Conservation (phyloP, 768 basidiomycete species). For the Psilocybe azurescens region DNA sequence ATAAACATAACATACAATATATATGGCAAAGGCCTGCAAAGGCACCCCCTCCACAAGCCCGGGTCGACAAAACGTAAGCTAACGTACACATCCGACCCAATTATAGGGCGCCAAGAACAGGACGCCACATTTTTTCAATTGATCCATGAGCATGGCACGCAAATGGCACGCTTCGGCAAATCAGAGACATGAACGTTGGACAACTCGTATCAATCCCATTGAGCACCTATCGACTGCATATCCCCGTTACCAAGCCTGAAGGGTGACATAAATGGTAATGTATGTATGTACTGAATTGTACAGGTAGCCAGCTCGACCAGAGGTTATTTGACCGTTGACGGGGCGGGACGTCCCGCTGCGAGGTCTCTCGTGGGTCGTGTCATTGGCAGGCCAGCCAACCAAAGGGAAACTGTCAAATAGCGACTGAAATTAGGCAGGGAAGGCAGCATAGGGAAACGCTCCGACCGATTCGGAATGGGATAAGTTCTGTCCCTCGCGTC, state of each 20-base stretch:
- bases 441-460: not conserved
- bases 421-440: not conserved
- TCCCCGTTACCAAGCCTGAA: not conserved
- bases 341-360: not conserved
- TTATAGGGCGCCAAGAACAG: not conserved
- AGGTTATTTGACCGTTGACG: not conserved
- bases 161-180: not conserved
- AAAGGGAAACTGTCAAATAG: not conserved
- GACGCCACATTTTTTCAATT: not conserved
- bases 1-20: no score
- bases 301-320: not conserved
- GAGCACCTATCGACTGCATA: not conserved
- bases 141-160: not conserved
- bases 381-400: not conserved
- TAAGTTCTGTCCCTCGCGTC: not conserved
- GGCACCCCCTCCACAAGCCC: not conserved
- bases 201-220: not conserved
- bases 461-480: constrained; percentile 9
- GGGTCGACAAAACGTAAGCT: not conserved
- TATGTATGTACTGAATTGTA: not conserved
- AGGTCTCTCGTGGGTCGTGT: not conserved
- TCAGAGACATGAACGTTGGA: not conserved
- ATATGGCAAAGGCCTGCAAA: no score
- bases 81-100: not conserved
- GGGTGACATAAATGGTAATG: not conserved